These are phyloP conservation scores for Solanum gracilifrons DNA, from an alignment of 257 asterid genomes.

Conservation along the genomic window DNA sequence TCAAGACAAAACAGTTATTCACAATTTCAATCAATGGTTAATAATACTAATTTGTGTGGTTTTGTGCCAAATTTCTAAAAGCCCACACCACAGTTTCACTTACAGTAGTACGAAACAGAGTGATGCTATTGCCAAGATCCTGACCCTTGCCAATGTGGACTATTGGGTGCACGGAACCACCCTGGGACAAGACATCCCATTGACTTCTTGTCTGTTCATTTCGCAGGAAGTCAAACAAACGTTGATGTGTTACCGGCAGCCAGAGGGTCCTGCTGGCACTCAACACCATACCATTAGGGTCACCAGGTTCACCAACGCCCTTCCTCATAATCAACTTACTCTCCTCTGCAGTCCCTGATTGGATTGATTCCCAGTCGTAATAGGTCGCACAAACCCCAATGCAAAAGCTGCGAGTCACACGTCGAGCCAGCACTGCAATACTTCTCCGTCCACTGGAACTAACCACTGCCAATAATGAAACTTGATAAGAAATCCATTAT, in stretches of 20 bases:
- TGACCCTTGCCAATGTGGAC: constrained; percentile 53
- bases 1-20: neutral
- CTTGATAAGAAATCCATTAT: neutral
- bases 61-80: neutral
- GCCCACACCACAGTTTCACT: constrained; percentile 15
- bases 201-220: constrained; percentile 46
- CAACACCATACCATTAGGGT: constrained; percentile 65
- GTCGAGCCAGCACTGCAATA: constrained; percentile 56
- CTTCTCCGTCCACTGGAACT: constrained; percentile 47
- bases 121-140: constrained; percentile 46
- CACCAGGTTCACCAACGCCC: constrained; percentile 52
- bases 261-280: constrained; percentile 63
- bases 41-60: neutral
- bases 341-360: constrained; percentile 30
- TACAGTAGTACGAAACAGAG: constrained; percentile 49
- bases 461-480: constrained; percentile 22
- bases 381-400: constrained; percentile 52
- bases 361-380: constrained; percentile 66
- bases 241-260: constrained; percentile 51
- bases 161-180: constrained; percentile 53
- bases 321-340: constrained; percentile 49
- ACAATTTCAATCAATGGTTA: neutral
- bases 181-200: constrained; percentile 71
- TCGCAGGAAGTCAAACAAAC: constrained; percentile 50
- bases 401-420: constrained; percentile 64